Evolutionary conservation across 495 filamentous ascomycete genomes (phyloP), one percentile per base, ranked within the genome.

Genomic region (Podospora conica): DNA sequence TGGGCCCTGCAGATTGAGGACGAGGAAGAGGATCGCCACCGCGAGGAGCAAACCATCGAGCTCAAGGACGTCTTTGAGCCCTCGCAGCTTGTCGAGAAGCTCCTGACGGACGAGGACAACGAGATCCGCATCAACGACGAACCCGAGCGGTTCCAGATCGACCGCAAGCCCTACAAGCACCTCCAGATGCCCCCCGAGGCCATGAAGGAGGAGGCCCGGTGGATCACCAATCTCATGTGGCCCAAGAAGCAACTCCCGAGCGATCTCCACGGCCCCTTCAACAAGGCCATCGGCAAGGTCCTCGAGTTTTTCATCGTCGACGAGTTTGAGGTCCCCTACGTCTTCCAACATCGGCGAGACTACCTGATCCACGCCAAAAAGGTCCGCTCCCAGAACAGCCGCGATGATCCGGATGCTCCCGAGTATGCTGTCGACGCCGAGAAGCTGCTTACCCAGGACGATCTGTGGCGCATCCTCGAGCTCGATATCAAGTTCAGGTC

Each of bases 11-110:
- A 91, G 53, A 82, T 92, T 65, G 92, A 97, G 72, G 89, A 93
- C 21, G 91, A 92, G 53, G 90, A 90, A 58, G 87, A 89, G 64
- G 87, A 86, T 40, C 82, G 84, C 53, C 87, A 88, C 69, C 85
- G 86, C 63, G 91, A 88, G 53, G 80, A 84, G 64, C 80, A 86
- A 68, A 80, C 81, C 28, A 82, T 98, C n/a, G 91, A 97, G 74
- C 82, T 98, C 55, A 96, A 97, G 77, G 94, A 98, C 74, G 93
- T 98, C 64, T 98, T 98, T 66, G 95, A 98, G 77, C 96, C 96
- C 2, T 93, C 92, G 1, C 91, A 98, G 76, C 86, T 98, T 53
- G 86, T 86, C 48, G 95, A 98, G 75, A 91, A 90, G 76, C 90
- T 98, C 76, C 86, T 98, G 33, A 98, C 95, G 5, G 95, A 98